phyloP scores from a whole-genome alignment of 2,329 filamentous ascomycete species.

The Sordariomycetes sp. region DNA sequence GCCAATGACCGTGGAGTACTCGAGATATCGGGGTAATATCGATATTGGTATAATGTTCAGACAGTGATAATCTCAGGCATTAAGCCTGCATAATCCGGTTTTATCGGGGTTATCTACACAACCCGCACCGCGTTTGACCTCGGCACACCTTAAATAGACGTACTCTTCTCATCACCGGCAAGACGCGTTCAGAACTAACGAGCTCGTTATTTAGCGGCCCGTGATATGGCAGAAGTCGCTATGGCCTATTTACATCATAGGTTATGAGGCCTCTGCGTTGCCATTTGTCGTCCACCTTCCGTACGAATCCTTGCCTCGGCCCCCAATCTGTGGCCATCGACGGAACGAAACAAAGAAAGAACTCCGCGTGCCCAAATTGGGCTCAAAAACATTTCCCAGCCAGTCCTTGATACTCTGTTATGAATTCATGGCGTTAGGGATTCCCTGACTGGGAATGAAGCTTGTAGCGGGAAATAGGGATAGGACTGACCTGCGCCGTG shows the following conservation, averaged over 20 bases:
- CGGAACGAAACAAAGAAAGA: neutral
- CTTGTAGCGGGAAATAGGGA: neutral
- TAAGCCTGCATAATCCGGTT: neutral
- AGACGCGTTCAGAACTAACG: neutral
- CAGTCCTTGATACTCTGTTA: neutral
- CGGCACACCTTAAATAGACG: neutral
- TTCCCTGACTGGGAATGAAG: neutral
- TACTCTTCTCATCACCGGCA: neutral
- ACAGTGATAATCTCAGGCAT: neutral
- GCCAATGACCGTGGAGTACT: neutral
- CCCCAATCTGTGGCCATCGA: neutral
- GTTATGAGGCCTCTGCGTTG: neutral
- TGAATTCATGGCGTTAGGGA: neutral
- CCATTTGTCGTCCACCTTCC: neutral
- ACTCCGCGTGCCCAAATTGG: neutral
- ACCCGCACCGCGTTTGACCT: neutral
- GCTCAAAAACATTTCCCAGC: neutral
- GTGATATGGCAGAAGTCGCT: neutral
- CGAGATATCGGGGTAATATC: neutral
- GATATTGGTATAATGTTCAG: neutral
- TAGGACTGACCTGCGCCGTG: neutral
- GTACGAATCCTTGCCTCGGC: neutral
- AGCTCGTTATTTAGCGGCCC: neutral
- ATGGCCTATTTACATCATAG: neutral
- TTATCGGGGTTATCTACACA: neutral